phyloP scores from a whole-genome alignment of 768 basidiomycete genomes.

The Termitomyces sp. region DNA sequence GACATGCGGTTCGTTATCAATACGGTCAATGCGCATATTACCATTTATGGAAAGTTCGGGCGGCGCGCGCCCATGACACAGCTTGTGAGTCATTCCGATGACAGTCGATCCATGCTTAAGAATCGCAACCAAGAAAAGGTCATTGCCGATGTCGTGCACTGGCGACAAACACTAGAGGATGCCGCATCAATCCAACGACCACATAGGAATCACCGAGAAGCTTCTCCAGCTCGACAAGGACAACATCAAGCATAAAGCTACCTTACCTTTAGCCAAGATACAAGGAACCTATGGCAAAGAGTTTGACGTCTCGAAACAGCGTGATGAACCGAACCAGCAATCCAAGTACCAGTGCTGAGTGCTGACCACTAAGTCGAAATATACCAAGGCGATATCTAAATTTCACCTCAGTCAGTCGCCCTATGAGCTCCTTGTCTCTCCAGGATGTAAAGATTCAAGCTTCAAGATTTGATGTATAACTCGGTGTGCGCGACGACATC shows the following conservation, averaged over 20 bases:
- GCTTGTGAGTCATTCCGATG: not conserved
- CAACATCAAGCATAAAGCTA: not conserved
- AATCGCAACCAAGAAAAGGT: not conserved
- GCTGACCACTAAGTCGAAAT: not conserved
- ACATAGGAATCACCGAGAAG: not conserved
- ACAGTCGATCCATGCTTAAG: not conserved
- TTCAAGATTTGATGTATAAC: not conserved
- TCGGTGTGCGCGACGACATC: not conserved
- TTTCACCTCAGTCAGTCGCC: not conserved
- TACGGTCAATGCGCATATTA: not conserved
- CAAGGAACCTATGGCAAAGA: not conserved
- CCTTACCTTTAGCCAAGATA: not conserved
- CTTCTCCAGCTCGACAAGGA: not conserved
- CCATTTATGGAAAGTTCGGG: not conserved
- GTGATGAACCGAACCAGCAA: not conserved
- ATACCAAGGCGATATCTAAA: not conserved
- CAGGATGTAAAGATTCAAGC: not conserved
- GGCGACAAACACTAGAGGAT: not conserved
- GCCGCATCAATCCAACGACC: not conserved
- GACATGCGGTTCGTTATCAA: not conserved
- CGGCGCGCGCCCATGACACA: not conserved
- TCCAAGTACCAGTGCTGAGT: not conserved
- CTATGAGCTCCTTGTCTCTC: not conserved
- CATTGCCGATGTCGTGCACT: not conserved
- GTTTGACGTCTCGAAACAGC: not conserved